Conservation (phyloP, 179 eudicot species). For the Vitellaria paradoxa region DNA sequence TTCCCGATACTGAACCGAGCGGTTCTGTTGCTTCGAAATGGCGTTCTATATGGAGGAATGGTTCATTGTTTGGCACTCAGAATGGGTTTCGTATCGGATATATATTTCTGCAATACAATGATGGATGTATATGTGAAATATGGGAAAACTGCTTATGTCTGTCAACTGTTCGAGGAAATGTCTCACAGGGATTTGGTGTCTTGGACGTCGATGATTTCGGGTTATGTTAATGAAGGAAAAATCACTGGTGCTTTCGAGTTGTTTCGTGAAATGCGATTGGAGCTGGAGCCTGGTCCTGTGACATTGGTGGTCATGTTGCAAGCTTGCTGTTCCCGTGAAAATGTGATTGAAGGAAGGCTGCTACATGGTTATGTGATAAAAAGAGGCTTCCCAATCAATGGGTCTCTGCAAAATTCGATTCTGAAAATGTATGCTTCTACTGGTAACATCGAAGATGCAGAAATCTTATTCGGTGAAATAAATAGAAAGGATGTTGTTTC, state of each 20-base stretch:
- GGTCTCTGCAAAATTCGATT: conserved; percentile 42
- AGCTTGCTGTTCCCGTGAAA: conserved; percentile 29
- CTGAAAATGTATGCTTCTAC: conserved; percentile 39
- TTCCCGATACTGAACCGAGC: conserved; percentile 48
- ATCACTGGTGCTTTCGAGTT: conserved; percentile 29
- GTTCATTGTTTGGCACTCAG: conserved; percentile 43
- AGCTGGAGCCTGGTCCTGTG: conserved; percentile 45
- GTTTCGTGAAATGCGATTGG: conserved; percentile 41
- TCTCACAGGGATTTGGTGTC: conserved; percentile 50
- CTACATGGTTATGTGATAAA: conserved; percentile 45
- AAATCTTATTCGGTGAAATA: conserved; percentile 35
- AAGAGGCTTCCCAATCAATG: conserved; percentile 33
- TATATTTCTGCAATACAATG: conserved; percentile 54
- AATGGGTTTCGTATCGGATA: conserved; percentile 47
- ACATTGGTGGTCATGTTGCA: conserved; percentile 52
- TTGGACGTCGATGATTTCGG: conserved; percentile 57
- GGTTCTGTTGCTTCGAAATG: conserved; percentile 27
- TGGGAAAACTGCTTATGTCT: conserved; percentile 31
- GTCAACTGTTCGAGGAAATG: conserved; percentile 58
- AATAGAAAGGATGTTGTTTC: conserved; percentile 40
- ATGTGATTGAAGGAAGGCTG: conserved; percentile 36
- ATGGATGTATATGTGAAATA: conserved; percentile 38
- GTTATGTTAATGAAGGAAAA: conserved; percentile 37
- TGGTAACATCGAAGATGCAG: conserved; percentile 30
- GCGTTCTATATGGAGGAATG: conserved; percentile 23